These are phyloP conservation scores for Parmelia sp. DNA, from an alignment of 495 filamentous ascomycete genomes.

Conservation along the genomic window DNA sequence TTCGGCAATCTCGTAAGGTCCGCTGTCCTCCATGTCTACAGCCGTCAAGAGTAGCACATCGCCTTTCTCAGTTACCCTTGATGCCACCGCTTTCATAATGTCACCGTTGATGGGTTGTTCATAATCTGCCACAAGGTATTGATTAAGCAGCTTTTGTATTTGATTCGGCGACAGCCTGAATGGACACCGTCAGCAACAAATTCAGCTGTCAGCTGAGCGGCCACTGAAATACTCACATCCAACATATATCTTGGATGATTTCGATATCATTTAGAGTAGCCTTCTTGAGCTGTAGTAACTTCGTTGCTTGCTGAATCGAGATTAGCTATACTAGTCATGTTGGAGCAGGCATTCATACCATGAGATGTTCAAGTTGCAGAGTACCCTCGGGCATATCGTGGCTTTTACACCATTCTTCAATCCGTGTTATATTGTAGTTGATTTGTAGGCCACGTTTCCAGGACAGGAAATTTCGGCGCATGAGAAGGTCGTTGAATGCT, in stretches of 20 bases:
- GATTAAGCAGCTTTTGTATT: slow-evolving; percentile 97
- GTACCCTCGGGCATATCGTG: slow-evolving; percentile 99
- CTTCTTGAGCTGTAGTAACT: slow-evolving; percentile 97
- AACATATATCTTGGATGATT: slow-evolving; percentile 99
- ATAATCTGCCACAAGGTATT: slow-evolving; percentile 98
- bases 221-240: slow-evolving; percentile 66
- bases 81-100: slow-evolving; percentile 99
- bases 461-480: slow-evolving; percentile 96
- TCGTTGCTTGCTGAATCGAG: slow-evolving; percentile 77
- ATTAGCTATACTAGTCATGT: slow-evolving; percentile 28
- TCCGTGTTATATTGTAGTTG: slow-evolving; percentile 99
- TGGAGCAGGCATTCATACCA: slow-evolving; percentile 49
- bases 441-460: slow-evolving; percentile 99
- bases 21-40: slow-evolving; percentile 98
- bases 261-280: slow-evolving; percentile 98
- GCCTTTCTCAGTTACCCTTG: slow-evolving; percentile 95
- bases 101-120: slow-evolving; percentile 99
- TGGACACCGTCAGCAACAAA: slow-evolving; percentile 6
- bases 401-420: slow-evolving; percentile 99
- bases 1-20: slow-evolving; percentile 98
- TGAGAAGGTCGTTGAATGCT: slow-evolving; percentile 96
- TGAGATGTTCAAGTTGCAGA: slow-evolving; percentile 94
- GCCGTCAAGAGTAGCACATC: slow-evolving; percentile 87
- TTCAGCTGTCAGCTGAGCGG: not conserved
- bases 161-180: slow-evolving; percentile 91